Conservation (phyloP, 768 basidiomycete species). For the Rhizopogon vulgaris region DNA sequence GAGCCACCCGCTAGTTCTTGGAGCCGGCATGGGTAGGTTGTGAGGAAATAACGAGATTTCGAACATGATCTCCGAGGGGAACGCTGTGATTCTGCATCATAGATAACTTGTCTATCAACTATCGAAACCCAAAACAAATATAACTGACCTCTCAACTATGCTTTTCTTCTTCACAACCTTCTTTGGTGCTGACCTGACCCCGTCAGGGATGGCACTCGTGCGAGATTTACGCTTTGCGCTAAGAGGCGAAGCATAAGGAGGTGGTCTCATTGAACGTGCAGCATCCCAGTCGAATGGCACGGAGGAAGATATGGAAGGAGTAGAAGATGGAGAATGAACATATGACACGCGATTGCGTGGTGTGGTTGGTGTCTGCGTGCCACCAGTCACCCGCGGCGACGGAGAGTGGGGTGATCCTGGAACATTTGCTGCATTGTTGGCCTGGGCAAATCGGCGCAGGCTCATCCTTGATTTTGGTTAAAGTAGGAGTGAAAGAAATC, state of each 20-base stretch:
- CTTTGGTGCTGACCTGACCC: conserved; percentile 31
- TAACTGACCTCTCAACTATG: conserved; percentile 50
- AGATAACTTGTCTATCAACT: conserved; percentile 10
- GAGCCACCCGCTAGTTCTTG: conserved; percentile 59
- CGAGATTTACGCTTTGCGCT: conserved; percentile 37
- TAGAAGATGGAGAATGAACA: conserved; percentile 55
- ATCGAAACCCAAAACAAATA: conserved; percentile 1
- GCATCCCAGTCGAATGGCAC: conserved; percentile 87
- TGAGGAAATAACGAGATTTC: conserved; percentile 79
- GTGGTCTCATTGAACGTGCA: conserved; percentile 58
- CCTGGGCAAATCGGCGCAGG: conserved; percentile 53
- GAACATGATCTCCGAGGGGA: conserved; percentile 71
- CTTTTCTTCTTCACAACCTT: conserved; percentile 63
- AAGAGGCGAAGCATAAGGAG: conserved; percentile 66
- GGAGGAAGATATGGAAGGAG: conserved; percentile 71
- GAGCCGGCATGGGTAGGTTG: conserved; percentile 67
- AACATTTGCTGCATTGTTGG: conserved; percentile 34
- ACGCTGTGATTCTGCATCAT: conserved; percentile 43
- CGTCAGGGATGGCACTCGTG: conserved; percentile 27
- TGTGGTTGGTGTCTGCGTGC: conserved; percentile 38
- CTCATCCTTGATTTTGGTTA: conserved; percentile 32
- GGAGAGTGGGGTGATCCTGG: conserved; percentile 37
- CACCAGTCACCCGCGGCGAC: conserved; percentile 24
- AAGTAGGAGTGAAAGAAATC: not conserved
- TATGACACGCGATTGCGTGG: conserved; percentile 44